phyloP scores from a whole-genome alignment of 441 rosid genomes.

The Adansonia gregorii region DNA sequence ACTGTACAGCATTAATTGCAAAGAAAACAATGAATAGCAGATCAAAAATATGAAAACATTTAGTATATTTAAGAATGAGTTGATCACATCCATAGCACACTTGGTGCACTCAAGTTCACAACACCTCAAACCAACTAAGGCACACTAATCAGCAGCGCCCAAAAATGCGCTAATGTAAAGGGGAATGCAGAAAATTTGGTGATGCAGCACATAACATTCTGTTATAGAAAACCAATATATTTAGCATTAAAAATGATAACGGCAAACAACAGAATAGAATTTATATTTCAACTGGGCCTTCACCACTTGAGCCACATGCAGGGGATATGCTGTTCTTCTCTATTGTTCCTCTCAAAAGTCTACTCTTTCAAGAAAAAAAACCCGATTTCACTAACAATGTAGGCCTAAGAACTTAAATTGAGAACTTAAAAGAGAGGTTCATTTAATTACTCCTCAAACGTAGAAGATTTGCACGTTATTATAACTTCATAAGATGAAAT shows the following conservation, averaged over 20 bases:
- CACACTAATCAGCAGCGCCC: background rate
- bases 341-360: slow-evolving; percentile 11
- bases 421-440: background rate
- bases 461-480: background rate
- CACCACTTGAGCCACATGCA: background rate
- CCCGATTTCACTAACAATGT: background rate
- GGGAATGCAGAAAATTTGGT: background rate
- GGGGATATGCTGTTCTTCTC: background rate
- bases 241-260: background rate
- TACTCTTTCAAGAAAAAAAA: background rate
- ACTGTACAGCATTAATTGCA: slow-evolving; percentile 8
- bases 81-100: background rate
- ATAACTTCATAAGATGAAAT: background rate
- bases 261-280: background rate
- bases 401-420: background rate
- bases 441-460: background rate
- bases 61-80: background rate
- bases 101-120: background rate
- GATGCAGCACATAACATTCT: background rate
- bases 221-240: background rate
- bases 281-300: background rate
- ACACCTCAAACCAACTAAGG: slow-evolving; percentile 1
- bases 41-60: background rate
- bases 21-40: background rate
- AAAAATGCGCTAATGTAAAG: background rate